Evolutionary conservation across 2,329 filamentous ascomycete genomes (phyloP), one percentile per base, ranked within the genome.

Genomic region (Hansfordia pulvinata): DNA sequence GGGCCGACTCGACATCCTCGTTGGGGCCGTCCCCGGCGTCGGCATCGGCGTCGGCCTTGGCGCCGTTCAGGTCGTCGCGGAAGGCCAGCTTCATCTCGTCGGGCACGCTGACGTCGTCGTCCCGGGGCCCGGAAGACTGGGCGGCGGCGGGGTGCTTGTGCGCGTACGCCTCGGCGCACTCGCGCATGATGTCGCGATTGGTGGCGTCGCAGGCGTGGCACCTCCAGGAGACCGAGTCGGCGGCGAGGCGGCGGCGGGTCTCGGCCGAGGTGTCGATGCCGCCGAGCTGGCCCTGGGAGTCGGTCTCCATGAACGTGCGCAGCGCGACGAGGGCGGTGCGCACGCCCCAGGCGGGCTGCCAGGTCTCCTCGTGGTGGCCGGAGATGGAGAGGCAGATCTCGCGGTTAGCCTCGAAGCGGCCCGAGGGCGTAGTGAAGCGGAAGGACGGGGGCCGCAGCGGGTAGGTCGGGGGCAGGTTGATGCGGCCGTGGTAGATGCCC

Each of bases 281-380:
- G 9, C 90, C 90, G 2, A 98, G 61, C 58, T 96, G 90, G 1
- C 90, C 90, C 40, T 70, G 73, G 7, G 81, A 75, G 39, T 88
- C 82, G 3, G 79, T 86, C 49, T 92, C 85, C 85, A 98, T 96
- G 52, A 94, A 94, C 40, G 72, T 79, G 29, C 90, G 61, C 25
- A 96, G 71, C 10, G 72, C 72, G 21, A 76, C 69, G 6, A 98
- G 58, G 10, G 90, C 88, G 4, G 90, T 96, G 32, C 90, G 69
- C 8, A 98, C 78, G 0, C 90, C 90, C 90, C 90, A 98, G 1
- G 90, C 90, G 0, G 90, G 90, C 64, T 94, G 88, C 90, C 90
- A 98, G 10, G 83, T 93, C 59, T 96, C 90, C 52, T 96, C 90
- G 55, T 98, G 90, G 53, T 94, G 88, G 3, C 86, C 88, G 27